Conservation (phyloP, 257 asterid species). For the Buddleja alternifolia region DNA sequence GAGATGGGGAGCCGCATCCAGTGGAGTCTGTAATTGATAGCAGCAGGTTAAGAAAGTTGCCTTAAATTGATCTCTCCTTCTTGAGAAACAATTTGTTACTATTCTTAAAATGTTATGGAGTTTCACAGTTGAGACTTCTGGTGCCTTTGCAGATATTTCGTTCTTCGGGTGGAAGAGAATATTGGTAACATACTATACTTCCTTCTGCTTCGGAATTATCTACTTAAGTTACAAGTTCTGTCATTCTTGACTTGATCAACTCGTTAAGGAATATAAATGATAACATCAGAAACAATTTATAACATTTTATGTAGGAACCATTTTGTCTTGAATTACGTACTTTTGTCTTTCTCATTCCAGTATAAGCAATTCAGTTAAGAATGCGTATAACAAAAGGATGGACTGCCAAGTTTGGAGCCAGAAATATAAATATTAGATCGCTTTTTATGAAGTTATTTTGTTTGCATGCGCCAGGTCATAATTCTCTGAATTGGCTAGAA, state of each 20-base stretch:
- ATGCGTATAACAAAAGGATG: not conserved
- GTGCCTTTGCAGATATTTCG: conserved; percentile 81
- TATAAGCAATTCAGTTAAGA: not conserved
- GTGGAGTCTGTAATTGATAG: conserved; percentile 98
- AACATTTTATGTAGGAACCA: not conserved
- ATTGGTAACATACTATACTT: conserved; percentile 58
- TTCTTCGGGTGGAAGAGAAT: conserved; percentile 92
- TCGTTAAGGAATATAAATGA: not conserved
- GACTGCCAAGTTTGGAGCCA: not conserved
- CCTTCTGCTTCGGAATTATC: conserved; percentile 22
- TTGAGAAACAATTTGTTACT: not conserved
- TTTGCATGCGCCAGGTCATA: conserved; percentile 18
- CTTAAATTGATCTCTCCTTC: conserved; percentile 6
- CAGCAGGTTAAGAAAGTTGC: conserved; percentile 73
- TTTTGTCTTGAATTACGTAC: not conserved
- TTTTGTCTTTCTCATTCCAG: not conserved
- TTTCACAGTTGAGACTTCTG: conserved; percentile 30
- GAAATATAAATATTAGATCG: conserved; percentile 5
- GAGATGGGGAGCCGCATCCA: conserved; percentile 98
- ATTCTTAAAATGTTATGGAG: conserved; percentile 5
- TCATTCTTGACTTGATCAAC: conserved; percentile 17
- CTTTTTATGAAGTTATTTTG: not conserved
- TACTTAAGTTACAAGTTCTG: not conserved
- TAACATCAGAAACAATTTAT: not conserved
- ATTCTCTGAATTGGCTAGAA: conserved; percentile 10